Conservation (phyloP, 176 grass and related monocot species). For the Lolium multiflorum region DNA sequence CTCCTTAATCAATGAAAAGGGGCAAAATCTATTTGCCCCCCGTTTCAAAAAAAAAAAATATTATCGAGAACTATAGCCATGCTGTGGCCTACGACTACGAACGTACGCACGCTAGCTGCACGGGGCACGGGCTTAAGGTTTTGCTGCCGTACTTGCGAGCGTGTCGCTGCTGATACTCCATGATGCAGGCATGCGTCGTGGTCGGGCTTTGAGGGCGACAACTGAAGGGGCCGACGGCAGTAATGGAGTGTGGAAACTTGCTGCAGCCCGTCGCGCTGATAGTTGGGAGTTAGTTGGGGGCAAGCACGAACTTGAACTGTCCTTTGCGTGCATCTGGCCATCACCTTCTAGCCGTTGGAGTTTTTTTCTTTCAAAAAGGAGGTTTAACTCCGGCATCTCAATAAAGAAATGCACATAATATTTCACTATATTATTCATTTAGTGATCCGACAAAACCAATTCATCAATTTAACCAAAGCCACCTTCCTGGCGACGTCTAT, state of each 20-base stretch:
- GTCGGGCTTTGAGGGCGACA: background rate
- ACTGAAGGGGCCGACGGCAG: background rate
- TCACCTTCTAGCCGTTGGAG: background rate
- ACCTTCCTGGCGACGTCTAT: no score
- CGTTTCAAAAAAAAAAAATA: no score
- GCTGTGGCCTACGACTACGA: background rate
- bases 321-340: background rate
- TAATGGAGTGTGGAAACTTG: constrained; percentile 46
- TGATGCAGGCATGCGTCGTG: constrained; percentile 11
- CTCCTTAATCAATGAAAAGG: no score
- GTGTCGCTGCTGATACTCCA: background rate
- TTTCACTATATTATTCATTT: no score
- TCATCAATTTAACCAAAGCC: no score
- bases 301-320: background rate
- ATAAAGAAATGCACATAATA: no score
- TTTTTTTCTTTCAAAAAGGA: no score
- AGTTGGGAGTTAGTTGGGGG: constrained; percentile 54
- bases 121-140: background rate
- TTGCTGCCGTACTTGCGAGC: background rate
- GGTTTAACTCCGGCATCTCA: no score
- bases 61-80: background rate
- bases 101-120: background rate
- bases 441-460: no score
- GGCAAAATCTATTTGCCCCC: no score
- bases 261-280: constrained; percentile 17